Base-by-base conservation (phyloP, 768 basidiomycete genomes). In the Lactifluus piperatus region DNA sequence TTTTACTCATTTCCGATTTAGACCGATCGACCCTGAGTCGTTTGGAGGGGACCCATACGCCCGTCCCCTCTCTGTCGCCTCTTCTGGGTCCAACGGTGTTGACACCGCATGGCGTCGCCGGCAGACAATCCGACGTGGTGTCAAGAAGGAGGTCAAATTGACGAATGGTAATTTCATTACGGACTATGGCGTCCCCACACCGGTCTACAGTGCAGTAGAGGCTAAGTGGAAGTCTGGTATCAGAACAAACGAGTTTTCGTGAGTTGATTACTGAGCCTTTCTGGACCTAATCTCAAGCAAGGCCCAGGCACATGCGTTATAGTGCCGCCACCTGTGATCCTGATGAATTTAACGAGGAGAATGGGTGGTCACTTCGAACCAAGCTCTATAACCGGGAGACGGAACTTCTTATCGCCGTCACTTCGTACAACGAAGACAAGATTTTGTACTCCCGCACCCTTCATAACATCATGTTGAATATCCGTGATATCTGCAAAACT, bases 391-490 rank as follows among this genome's bases (percentile, higher is more conserved):
- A 86, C 60, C 88, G 95, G 56, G 81, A 89, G 63, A 98, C 95
- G 1, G 95, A 98, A 64, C 71, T 98, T 7, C 80, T 97, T 26
- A 95, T 98, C 66, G 94, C 93, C 10, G 90, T 97, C 63, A 97
- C 92, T 6, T 91, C 86, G 4, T 93, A 92, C 75, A 92, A 93
- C 63, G 91, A 94, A 71, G 90, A 93, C 80, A 93, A 92, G 76
- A 85, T 83, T 6, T 81, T 92, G n/a, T 91, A 92, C 68, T 83
- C 90, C 27, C 85, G 88, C 64, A 97, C 95, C 0, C 77, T 98
- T 41, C 95, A 97, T 68, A 91, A 91, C 63, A 87, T 97, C 67
- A 97, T 97, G 94, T 72, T 95, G 62, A 98, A 99, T 72, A 95
- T 98, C 62, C 88, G 94, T 64, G 89, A 98, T 67, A 97, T 97